These are phyloP conservation scores for Gossypium turneri DNA, from an alignment of 345 rosid genomes.

Conservation along the genomic window DNA sequence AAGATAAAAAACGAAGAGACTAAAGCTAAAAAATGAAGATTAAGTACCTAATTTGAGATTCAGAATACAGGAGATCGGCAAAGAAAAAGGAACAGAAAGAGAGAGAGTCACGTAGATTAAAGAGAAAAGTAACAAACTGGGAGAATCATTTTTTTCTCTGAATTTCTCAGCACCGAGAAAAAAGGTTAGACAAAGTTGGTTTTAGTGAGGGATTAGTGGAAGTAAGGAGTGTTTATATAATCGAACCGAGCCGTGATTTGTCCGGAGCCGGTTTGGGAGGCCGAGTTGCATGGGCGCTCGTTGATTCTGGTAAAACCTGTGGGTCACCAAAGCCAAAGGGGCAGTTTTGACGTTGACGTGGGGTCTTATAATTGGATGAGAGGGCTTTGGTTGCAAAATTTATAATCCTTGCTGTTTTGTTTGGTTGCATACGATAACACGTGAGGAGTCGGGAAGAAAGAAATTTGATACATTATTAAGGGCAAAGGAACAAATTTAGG, in stretches of 20 bases:
- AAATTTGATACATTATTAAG: neutral
- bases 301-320: slow-evolving; percentile 1
- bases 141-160: neutral
- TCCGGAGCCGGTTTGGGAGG: neutral
- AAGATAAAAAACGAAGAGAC: neutral
- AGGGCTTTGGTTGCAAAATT: neutral
- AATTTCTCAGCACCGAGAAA: neutral
- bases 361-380: neutral
- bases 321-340: neutral
- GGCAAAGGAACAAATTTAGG: neutral
- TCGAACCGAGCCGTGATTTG: neutral
- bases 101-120: neutral
- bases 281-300: neutral
- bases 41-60: slow-evolving; percentile 14
- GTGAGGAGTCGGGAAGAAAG: neutral
- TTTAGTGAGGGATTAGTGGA: neutral
- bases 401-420: neutral
- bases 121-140: neutral
- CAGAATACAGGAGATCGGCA: slow-evolving; percentile 10
- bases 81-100: neutral
- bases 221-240: neutral
- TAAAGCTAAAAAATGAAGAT: neutral
- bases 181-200: neutral
- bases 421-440: neutral
- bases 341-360: neutral